These are phyloP conservation scores for Malus sylvestris DNA, from an alignment of 306 rosid genomes.

Conservation along the genomic window DNA sequence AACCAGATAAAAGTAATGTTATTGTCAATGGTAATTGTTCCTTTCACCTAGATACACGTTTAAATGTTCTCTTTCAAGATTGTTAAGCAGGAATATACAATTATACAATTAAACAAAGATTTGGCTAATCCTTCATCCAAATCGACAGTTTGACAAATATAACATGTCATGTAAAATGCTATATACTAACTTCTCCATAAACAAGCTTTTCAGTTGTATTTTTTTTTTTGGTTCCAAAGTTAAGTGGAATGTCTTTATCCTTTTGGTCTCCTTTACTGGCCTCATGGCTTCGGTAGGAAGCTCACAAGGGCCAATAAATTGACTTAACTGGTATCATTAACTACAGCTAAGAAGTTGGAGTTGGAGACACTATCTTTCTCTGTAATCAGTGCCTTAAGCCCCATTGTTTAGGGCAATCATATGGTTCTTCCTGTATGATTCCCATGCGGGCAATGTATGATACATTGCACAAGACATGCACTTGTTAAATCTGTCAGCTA, in stretches of 20 bases:
- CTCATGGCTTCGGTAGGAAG: background rate
- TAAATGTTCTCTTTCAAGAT: background rate
- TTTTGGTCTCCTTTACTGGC: background rate
- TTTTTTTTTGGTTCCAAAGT: background rate
- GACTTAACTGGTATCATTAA: background rate
- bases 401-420: background rate
- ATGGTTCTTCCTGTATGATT: background rate
- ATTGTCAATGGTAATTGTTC: conserved; percentile 47
- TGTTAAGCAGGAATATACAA: background rate
- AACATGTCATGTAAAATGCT: background rate
- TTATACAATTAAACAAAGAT: background rate
- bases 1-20: conserved; percentile 27
- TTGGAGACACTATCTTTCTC: background rate
- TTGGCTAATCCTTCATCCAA: background rate
- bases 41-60: conserved; percentile 1
- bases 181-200: background rate
- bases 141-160: background rate
- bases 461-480: background rate
- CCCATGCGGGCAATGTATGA: background rate
- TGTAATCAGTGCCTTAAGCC: background rate
- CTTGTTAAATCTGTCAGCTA: background rate
- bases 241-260: background rate
- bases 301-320: background rate
- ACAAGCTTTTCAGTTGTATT: too few species aligned
- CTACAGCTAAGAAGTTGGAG: background rate